These are phyloP conservation scores for Gaeumannomyces sp. DNA, from an alignment of 2,329 filamentous ascomycete genomes.

Conservation along the genomic window DNA sequence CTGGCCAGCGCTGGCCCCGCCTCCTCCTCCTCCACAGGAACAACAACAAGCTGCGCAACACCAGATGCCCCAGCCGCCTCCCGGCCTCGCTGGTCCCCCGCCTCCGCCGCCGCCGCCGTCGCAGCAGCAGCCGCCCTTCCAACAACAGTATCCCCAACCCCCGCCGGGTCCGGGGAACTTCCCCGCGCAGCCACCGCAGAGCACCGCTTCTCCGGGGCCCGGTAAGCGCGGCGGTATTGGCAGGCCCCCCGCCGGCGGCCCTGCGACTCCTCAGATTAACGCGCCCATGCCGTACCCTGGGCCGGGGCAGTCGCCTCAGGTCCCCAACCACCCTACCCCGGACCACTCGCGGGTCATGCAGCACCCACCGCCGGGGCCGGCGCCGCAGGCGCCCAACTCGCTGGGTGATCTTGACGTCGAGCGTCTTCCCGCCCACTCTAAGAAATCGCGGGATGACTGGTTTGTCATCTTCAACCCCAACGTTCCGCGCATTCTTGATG, in stretches of 20 bases:
- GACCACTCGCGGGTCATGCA: slow-evolving; percentile 48
- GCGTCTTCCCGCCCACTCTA: slow-evolving; percentile 74
- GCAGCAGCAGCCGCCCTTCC: slow-evolving; percentile 65
- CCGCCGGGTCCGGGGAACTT: slow-evolving; percentile 60
- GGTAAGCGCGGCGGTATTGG: slow-evolving; percentile 65
- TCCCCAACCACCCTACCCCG: slow-evolving; percentile 72
- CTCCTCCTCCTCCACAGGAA: slow-evolving; percentile 62
- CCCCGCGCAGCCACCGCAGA: slow-evolving; percentile 73
- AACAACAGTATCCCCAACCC: slow-evolving; percentile 58
- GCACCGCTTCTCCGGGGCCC: slow-evolving; percentile 80
- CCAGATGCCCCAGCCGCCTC: slow-evolving; percentile 71
- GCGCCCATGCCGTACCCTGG: slow-evolving; percentile 82
- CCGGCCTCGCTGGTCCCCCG: slow-evolving; percentile 53
- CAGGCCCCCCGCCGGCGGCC: slow-evolving; percentile 59
- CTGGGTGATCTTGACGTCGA: slow-evolving; percentile 85
- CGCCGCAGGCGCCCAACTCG: slow-evolving; percentile 45
- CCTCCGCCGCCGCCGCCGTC: slow-evolving; percentile 54
- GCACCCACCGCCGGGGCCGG: slow-evolving; percentile 41
- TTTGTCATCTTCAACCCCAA: slow-evolving; percentile 95
- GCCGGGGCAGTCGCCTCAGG: slow-evolving; percentile 75
- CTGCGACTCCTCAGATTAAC: slow-evolving; percentile 88
- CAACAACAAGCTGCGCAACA: slow-evolving; percentile 48
- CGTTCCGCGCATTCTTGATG: slow-evolving; percentile 82
- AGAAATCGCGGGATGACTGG: slow-evolving; percentile 89
- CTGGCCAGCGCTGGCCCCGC: slow-evolving; percentile 77